Base-by-base conservation (phyloP, 306 rosid species). In the Alnus glutinosa region DNA sequence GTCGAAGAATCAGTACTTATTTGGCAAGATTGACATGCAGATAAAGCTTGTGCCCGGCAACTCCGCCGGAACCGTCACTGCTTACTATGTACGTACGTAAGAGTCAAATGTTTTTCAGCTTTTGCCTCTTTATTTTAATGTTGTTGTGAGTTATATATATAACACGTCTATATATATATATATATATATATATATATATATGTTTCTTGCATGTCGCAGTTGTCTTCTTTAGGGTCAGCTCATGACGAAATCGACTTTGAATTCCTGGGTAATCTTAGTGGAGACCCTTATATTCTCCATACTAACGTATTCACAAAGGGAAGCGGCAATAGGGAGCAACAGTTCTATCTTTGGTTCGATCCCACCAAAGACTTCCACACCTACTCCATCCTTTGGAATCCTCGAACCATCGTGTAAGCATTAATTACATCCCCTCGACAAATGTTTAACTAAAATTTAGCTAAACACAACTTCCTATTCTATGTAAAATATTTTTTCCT, bases 301-400 rank as follows among this genome's bases (percentile, higher is more conserved):
- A 90, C 92, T 5, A 90, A 90, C 4, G 36, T 90, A 54, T 86
- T 68, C 68, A 76, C 90, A 4, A 81, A 85, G 83, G 94, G 94
- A 70, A 83, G 88, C 71, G 94, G 92, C 7, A 78, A 81, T 30
- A 83, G 89, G 78, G 94, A 90, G 78, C 94, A 90, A 37, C 92
- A 88, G 13, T 86, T 90, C 73, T 76, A 90, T 32, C 76, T 90
- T 39, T 90, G 94, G 95, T 90, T 90, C 76, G 92, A 90, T 82
- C 95, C 95, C 64, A 90, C 92, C 75, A 78, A 80, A 23, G 86
- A 87, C 84, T 90, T 90, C 82, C 95, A 90, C 86, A 88, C 91
- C 2, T 90, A 90, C 74, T 89, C 95, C 75, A 1, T 90, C 81
- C 84, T 87, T 16, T 90, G 95, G 95, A 90, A 89, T 82, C 87